Percentiles rank a stretch among this genome's conserved stretches.
Conservation (phyloP, 805 yeast genomes). For the Lachancea kluyveri region DNA sequence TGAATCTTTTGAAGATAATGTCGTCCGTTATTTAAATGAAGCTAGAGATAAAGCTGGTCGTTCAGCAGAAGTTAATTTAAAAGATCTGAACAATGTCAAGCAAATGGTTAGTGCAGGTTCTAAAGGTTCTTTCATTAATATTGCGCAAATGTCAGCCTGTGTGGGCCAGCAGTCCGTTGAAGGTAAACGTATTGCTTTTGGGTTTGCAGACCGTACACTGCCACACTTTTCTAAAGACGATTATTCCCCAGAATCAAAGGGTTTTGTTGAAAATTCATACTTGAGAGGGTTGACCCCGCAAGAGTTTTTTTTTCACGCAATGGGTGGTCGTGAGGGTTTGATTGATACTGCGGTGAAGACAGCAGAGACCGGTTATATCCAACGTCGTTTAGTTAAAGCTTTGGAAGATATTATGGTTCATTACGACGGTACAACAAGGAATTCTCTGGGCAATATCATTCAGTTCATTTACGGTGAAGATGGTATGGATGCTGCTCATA, state of each 20-base stretch:
- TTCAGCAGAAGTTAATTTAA: conserved; percentile 93
- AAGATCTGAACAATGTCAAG: conserved; percentile 90
- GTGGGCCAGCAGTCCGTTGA: conserved; percentile 99
- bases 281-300: conserved; percentile 97
- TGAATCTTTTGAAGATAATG: conserved; percentile 97
- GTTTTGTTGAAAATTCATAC: conserved; percentile 95
- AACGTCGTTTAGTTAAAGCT: conserved; percentile 95
- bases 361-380: conserved; percentile 97
- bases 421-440: conserved; percentile 97
- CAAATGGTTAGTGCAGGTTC: conserved; percentile 99
- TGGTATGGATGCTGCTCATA: conserved; percentile 97
- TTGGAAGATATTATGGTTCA: conserved; percentile 96
- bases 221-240: conserved; percentile 99
- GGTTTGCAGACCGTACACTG: conserved; percentile 90
- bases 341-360: conserved; percentile 99
- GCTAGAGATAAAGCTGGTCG: conserved; percentile 99
- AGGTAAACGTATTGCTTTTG: conserved; percentile 98
- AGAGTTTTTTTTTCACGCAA: conserved; percentile 98
- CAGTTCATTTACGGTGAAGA: conserved; percentile 98
- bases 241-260: conserved; percentile 96
- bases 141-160: conserved; percentile 99
- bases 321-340: conserved; percentile 99
- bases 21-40: conserved; percentile 88
- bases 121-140: conserved; percentile 97
- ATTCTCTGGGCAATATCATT: conserved; percentile 92